Evolutionary conservation across 495 filamentous ascomycete genomes (phyloP).

Genomic region (Podospora appendiculata): DNA sequence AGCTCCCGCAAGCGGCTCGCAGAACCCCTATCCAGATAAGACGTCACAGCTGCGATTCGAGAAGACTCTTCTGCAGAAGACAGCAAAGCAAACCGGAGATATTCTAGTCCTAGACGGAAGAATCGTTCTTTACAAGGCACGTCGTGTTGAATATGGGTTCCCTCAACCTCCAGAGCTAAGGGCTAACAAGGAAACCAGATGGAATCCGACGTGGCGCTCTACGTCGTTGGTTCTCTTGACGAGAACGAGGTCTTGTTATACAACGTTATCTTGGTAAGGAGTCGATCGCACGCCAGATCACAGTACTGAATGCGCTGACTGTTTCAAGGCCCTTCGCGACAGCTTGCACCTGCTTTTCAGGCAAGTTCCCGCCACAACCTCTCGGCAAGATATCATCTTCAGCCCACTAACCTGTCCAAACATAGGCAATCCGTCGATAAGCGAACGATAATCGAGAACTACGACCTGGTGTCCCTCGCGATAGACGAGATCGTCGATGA

Average conservation of each 20-base stretch:
- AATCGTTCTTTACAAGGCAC: slow-evolving; percentile 68
- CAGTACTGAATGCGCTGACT: too few relatives aligned
- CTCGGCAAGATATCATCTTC: not conserved
- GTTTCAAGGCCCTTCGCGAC: slow-evolving; percentile 60
- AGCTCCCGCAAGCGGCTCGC: slow-evolving; percentile 18
- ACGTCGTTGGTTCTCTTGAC: slow-evolving; percentile 75
- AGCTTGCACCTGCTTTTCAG: slow-evolving; percentile 87
- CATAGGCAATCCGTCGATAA: slow-evolving; percentile 77
- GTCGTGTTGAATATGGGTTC: too few relatives aligned
- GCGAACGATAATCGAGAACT: slow-evolving; percentile 96
- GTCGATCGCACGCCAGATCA: too few relatives aligned
- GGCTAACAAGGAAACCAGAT: slow-evolving; percentile 48
- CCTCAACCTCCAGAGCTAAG: not conserved
- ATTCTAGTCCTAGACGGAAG: slow-evolving; percentile 95
- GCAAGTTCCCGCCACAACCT: not conserved
- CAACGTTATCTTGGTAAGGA: slow-evolving; percentile 61
- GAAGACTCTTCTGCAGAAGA: slow-evolving; percentile 93
- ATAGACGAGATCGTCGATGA: slow-evolving; percentile 97
- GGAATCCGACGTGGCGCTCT: slow-evolving; percentile 95
- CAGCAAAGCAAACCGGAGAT: slow-evolving; percentile 87
- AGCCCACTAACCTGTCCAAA: not conserved
- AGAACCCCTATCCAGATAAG: slow-evolving; percentile 76
- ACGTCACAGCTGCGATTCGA: slow-evolving; percentile 95
- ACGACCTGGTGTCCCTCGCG: slow-evolving; percentile 81
- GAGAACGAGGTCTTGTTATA: slow-evolving; percentile 97